These are phyloP conservation scores for Candida neerlandica DNA, from an alignment of 1,139 yeast species.

Conservation along the genomic window DNA sequence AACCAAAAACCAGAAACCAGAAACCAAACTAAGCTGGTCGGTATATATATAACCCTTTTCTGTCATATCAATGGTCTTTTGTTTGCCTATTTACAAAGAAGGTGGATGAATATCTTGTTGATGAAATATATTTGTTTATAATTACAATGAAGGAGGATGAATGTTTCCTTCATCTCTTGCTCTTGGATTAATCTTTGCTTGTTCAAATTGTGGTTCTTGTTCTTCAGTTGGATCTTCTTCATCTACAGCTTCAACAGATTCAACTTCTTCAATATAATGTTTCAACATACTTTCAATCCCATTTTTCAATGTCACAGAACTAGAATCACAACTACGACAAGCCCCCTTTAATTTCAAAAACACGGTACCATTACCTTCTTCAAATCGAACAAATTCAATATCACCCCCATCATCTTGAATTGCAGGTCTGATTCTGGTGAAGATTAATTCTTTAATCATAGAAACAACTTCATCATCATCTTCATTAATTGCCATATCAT, in stretches of 20 bases:
- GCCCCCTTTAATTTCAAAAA: slow-evolving; percentile 72
- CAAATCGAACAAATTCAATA: slow-evolving; percentile 69
- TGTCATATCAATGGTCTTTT: neutral
- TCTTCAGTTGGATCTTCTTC: slow-evolving; percentile 24
- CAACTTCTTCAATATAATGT: slow-evolving; percentile 78
- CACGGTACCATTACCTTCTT: slow-evolving; percentile 66
- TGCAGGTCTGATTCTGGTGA: slow-evolving; percentile 95
- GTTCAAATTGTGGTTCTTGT: slow-evolving; percentile 24
- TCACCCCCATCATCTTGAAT: slow-evolving; percentile 88
- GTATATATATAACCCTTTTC: neutral
- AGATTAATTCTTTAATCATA: slow-evolving; percentile 90
- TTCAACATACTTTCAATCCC: slow-evolving; percentile 84
- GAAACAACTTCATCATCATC: slow-evolving; percentile 80
- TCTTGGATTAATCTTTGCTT: slow-evolving; percentile 36
- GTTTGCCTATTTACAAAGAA: slow-evolving; percentile 30
- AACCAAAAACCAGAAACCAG: neutral
- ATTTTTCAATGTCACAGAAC: slow-evolving; percentile 72
- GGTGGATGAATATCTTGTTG: slow-evolving; percentile 32
- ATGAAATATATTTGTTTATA: too few species aligned
- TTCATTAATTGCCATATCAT: slow-evolving; percentile 48
- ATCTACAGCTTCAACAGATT: slow-evolving; percentile 62
- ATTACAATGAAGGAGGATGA: slow-evolving; percentile 45
- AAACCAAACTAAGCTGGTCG: neutral
- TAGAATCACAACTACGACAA: slow-evolving; percentile 76
- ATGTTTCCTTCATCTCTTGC: slow-evolving; percentile 22